Evolutionary conservation across 441 rosid species (phyloP), one percentile per base, ranked within the genome.

Genomic region (Bruguiera hainesii): DNA sequence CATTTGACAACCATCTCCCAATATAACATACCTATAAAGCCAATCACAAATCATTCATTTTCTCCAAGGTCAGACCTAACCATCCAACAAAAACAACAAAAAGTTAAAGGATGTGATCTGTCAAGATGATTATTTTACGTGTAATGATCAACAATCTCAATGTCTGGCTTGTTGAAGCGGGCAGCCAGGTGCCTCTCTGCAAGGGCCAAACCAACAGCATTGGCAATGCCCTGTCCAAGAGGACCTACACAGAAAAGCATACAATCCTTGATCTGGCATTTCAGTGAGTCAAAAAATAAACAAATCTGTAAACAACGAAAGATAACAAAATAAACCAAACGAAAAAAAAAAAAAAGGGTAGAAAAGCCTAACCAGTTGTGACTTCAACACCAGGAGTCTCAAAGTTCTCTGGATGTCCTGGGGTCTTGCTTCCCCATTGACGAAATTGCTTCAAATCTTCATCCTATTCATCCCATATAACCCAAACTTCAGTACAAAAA

Each of bases 361-460:
- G 30, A 15, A 20, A 20, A 8, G 58, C 25, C 91, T 67, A 73
- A 96, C 99, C 99, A 73, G 99, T 96, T 26, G 99, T 96, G 70
- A 96, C 99, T 84, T 96, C 99, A 69, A 96, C 81, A 30, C 98
- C 99, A 62, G 88, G 93, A 50, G 98, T 96, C 87, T 93, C 99
- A 65, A 93, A 96, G 80, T 96, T 96, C 89, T 96, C 99, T 6
- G 99, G 99, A 77, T 96, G 99, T 69, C 98, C 98, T n/a, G 99
- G 98, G 8, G 98, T 96, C 60, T 8, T 90, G 84, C 99, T 96
- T 78, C 82, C 97, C 97, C 91, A 93, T 56, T 96, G 99, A 52
- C 98, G 84, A 76, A 96, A 96, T 6, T 42, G n/a, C 90, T 84
- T 89, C 87, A 96, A 84, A 70, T 96, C 99, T 60, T 93, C 99